phyloP scores from a whole-genome alignment of 2,329 filamentous ascomycete species.

The Davidsoniella australis region DNA sequence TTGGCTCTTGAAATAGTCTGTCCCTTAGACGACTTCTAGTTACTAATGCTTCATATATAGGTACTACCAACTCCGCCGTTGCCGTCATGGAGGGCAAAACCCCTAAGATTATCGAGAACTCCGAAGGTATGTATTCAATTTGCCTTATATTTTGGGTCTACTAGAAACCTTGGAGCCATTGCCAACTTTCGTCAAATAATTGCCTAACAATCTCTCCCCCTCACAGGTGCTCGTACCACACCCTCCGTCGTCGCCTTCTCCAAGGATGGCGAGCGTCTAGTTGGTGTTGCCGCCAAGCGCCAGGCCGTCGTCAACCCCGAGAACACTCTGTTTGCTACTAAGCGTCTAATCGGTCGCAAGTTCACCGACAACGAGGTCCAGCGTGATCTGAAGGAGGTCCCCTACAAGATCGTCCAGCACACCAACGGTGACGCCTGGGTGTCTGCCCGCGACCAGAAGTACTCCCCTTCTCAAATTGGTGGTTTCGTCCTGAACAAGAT shows the following conservation, averaged over 20 bases:
- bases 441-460: constrained; percentile 80
- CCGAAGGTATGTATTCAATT: constrained; percentile 51
- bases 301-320: constrained; percentile 97
- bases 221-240: constrained; percentile 65
- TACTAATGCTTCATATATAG: constrained; percentile 21
- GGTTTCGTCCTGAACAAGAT: constrained; percentile 95
- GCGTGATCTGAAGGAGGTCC: constrained; percentile 92
- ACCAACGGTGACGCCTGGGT: constrained; percentile 94
- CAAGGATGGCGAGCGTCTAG: constrained; percentile 85
- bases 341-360: constrained; percentile 96
- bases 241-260: constrained; percentile 92
- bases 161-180: too few relatives aligned
- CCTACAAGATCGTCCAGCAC: constrained; percentile 97
- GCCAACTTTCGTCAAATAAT: too few relatives aligned
- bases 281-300: constrained; percentile 94
- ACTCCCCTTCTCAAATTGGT: constrained; percentile 96
- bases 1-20: constrained; percentile 14
- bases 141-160: background rate
- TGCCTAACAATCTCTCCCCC: background rate
- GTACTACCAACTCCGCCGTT: constrained; percentile 93
- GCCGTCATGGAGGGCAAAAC: constrained; percentile 95
- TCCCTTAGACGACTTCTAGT: background rate
- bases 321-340: constrained; percentile 95
- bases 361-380: constrained; percentile 88
- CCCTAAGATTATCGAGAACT: constrained; percentile 93